Evolutionary conservation across 257 asterid species (phyloP), one percentile per base, ranked within the genome.

Genomic region (Solanum sejunctum): DNA sequence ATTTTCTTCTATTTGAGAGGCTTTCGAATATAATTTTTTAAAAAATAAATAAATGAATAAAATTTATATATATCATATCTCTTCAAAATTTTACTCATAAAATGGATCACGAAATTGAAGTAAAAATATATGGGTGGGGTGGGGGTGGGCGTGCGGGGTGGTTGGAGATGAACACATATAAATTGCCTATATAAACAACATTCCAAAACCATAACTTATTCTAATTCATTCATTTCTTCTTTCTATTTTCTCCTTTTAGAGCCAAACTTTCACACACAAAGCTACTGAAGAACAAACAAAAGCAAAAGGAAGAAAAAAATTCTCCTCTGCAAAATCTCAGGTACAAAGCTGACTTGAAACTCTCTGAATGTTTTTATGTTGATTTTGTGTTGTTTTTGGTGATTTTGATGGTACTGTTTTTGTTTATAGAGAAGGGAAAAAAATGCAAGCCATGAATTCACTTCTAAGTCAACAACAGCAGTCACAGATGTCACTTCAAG

Each of bases 371-470:
- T 8, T 66, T 28, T 64, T 13, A 39, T 28, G 18, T 66, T 66
- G 12, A 28, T 66, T 66, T 13, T 64, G 6, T 64, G 72, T 28
- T 66, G 32, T 39, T 17, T 32, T 12, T 4, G 10, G 26, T 69
- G 78, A 69, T 69, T 69, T 39, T 39, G 9, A 70, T 69, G 28
- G 52, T 17, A 70, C 28, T 16, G 10, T 70, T 72, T 72, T 72
- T 43, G 10, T 70, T 70, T 18, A 16, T 9, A 60, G 21, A n/a
- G 60, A 80, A 89, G 64, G n/a, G 71, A 88, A 89, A 83, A 93
- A 91, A 81, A 87, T 92, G 86, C 88, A 89, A 82, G 81, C 93
- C 77, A 91, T 91, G 92, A 92, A 92, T 88, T 69, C 95, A 17
- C 89, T 91, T 0, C 49, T 92, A 5, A 90, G 88, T 90, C 94